Conservation (phyloP, 2,329 filamentous ascomycete genomes). For the Neopestalotiopsis sp. region DNA sequence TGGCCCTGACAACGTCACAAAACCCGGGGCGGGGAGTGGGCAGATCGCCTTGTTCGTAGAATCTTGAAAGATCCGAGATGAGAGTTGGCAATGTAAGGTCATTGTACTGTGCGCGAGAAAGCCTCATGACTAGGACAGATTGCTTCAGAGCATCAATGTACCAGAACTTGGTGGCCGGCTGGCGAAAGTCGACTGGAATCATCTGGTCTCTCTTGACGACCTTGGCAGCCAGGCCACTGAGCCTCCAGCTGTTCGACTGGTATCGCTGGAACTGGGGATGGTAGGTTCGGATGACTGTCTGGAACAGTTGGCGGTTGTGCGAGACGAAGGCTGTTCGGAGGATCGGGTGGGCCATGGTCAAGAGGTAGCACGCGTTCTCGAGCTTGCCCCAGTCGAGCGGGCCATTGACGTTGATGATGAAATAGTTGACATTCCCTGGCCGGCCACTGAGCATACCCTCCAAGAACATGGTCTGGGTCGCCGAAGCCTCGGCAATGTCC, state of each 20-base stretch:
- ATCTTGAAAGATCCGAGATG: constrained; percentile 52
- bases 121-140: constrained; percentile 52
- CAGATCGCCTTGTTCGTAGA: constrained; percentile 47
- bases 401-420: constrained; percentile 54
- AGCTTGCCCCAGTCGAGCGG: constrained; percentile 48
- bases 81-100: constrained; percentile 50
- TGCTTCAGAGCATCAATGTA: constrained; percentile 55
- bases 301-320: constrained; percentile 52
- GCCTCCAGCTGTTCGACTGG: constrained; percentile 45
- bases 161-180: constrained; percentile 55
- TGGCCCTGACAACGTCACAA: constrained; percentile 52
- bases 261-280: constrained; percentile 49
- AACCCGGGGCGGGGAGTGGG: constrained; percentile 47
- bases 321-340: constrained; percentile 60
- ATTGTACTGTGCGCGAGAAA: constrained; percentile 57
- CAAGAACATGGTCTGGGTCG: constrained; percentile 53
- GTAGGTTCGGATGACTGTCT: constrained; percentile 51
- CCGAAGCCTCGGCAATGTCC: constrained; percentile 54
- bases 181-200: constrained; percentile 44
- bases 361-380: constrained; percentile 50
- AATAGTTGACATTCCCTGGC: constrained; percentile 52
- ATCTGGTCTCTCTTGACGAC: constrained; percentile 50
- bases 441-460: constrained; percentile 50
- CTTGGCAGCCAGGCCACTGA: constrained; percentile 46
- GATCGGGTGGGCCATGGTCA: constrained; percentile 53